Conservation (phyloP, 345 rosid species). For the Dimocarpus longan region DNA sequence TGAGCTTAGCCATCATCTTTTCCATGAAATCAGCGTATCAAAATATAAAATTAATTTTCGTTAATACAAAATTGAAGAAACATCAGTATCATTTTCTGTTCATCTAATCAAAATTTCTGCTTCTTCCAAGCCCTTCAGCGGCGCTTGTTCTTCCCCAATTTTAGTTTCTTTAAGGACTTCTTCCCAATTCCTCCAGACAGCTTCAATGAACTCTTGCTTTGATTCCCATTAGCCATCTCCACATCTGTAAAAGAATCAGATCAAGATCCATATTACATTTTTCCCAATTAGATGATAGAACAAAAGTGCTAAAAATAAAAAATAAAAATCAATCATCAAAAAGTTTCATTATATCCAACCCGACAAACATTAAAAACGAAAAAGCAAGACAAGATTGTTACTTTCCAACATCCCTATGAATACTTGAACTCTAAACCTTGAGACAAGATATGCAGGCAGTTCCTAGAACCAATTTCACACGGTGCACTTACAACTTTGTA, state of each 20-base stretch:
- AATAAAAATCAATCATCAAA: background rate
- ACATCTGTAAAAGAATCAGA: conserved; percentile 43
- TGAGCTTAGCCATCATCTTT: background rate
- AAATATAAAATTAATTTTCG: background rate
- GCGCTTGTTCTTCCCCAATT: conserved; percentile 62
- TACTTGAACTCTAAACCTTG: background rate
- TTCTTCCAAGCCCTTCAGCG: conserved; percentile 61
- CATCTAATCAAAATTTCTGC: conserved; percentile 26
- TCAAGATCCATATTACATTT: background rate
- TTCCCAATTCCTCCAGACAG: conserved; percentile 57
- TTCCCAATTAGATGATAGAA: background rate
- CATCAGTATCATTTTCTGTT: background rate
- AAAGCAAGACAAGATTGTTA: too few relatives aligned
- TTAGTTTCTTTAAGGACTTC: conserved; percentile 72
- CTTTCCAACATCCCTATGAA: background rate
- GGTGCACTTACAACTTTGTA: background rate
- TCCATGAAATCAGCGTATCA: background rate
- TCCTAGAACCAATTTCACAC: background rate
- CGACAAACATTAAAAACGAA: too few relatives aligned
- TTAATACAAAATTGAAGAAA: background rate
- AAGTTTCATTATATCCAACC: background rate
- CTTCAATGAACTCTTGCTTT: conserved; percentile 48
- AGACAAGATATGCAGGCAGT: background rate
- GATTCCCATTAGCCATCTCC: conserved; percentile 60
- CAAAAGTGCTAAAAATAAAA: background rate